phyloP scores from a whole-genome alignment of 2,329 filamentous ascomycete species.

The Madurella mycetomatis region DNA sequence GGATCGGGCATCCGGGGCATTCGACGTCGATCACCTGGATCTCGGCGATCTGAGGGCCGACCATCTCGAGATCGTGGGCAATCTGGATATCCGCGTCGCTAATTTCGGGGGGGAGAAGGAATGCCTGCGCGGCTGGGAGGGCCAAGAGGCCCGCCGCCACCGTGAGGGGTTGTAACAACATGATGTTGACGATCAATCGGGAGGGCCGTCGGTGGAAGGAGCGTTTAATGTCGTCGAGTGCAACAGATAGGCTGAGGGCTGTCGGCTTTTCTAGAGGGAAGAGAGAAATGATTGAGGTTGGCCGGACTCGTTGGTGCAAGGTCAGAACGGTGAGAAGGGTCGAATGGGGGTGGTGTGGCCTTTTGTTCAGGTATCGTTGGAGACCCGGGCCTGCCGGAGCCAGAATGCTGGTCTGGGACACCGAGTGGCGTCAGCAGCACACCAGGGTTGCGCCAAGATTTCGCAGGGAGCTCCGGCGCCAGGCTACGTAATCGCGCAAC shows the following conservation, averaged over 20 bases:
- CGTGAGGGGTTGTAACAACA: slow-evolving; percentile 42
- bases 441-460: neutral
- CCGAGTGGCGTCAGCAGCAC: neutral
- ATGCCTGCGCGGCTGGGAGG: slow-evolving; percentile 36
- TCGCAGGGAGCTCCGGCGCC: too few species aligned
- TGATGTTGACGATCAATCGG: slow-evolving; percentile 13
- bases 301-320: neutral
- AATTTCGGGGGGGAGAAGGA: slow-evolving; percentile 52
- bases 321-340: neutral
- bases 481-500: neutral
- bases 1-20: slow-evolving; percentile 50
- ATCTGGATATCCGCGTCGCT: slow-evolving; percentile 40
- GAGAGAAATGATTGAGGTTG: neutral
- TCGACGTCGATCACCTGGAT: slow-evolving; percentile 44
- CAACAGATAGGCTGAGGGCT: neutral
- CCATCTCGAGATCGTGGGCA: slow-evolving; percentile 38
- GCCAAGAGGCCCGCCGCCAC: slow-evolving; percentile 40
- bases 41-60: slow-evolving; percentile 32
- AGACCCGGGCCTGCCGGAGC: neutral
- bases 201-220: neutral
- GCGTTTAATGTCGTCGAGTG: neutral
- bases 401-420: neutral
- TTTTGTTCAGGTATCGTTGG: neutral
- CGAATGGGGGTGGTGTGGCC: neutral
- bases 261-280: neutral